These are phyloP conservation scores for Aspergillus piperis DNA, from an alignment of 2,329 filamentous ascomycete genomes.

Conservation along the genomic window DNA sequence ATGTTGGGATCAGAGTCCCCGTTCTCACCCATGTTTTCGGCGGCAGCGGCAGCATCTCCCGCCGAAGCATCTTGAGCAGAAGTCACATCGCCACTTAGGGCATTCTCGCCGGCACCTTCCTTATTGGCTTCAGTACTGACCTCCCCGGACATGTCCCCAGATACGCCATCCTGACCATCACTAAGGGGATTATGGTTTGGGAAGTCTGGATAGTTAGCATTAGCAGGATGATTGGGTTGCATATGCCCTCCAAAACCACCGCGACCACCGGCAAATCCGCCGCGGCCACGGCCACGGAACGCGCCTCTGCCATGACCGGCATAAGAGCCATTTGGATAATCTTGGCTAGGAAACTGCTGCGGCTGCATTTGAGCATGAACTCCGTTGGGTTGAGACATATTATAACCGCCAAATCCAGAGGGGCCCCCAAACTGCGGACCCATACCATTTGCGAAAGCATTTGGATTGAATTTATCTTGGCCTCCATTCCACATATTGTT, in stretches of 20 bases:
- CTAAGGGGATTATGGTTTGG: conserved; percentile 35
- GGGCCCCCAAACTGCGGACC: conserved; percentile 80
- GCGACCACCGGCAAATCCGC: conserved; percentile 52
- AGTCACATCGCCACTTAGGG: conserved; percentile 36
- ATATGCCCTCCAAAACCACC: conserved; percentile 39
- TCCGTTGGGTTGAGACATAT: conserved; percentile 77
- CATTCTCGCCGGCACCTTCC: conserved; percentile 37
- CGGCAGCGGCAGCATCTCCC: conserved; percentile 14
- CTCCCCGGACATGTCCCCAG: conserved; percentile 15
- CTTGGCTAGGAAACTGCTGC: conserved; percentile 62
- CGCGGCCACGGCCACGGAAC: conserved; percentile 63
- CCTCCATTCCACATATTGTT: conserved; percentile 72
- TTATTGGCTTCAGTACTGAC: conserved; percentile 22
- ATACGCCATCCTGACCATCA: conserved; percentile 22
- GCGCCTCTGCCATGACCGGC: conserved; percentile 66
- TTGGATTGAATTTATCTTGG: conserved; percentile 89
- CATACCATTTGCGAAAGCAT: conserved; percentile 72
- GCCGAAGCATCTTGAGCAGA: conserved; percentile 29
- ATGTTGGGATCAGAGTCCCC: conserved; percentile 15
- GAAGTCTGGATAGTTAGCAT: conserved; percentile 37
- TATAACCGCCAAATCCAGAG: conserved; percentile 67
- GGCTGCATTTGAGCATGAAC: conserved; percentile 68
- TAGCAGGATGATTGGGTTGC: conserved; percentile 36
- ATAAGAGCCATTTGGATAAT: conserved; percentile 75
- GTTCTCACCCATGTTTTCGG: conserved; percentile 13